Conservation (phyloP, 345 rosid species). For the Cochlearia excelsa region DNA sequence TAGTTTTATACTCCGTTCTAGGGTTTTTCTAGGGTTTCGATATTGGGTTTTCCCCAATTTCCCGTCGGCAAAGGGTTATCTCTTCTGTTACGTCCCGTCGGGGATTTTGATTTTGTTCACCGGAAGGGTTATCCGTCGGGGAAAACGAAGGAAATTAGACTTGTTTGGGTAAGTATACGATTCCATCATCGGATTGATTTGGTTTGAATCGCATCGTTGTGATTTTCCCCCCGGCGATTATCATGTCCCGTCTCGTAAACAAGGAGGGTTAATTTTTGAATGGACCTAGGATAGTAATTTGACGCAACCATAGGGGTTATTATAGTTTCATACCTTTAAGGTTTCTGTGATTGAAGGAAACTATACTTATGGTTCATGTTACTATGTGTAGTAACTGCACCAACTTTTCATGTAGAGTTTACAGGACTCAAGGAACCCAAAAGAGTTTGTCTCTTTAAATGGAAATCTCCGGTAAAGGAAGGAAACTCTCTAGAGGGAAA, state of each 20-base stretch:
- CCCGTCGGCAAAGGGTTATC: constrained; percentile 9
- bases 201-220: constrained; percentile 2
- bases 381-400: constrained; percentile 52
- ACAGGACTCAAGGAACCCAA: constrained; percentile 35
- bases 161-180: constrained; percentile 16
- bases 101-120: constrained; percentile 7
- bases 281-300: background rate
- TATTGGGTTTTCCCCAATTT: constrained; percentile 8
- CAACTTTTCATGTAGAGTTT: constrained; percentile 59
- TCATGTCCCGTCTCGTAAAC: background rate
- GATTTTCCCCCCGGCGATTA: constrained; percentile 8
- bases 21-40: constrained; percentile 39
- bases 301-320: background rate
- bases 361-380: constrained; percentile 23
- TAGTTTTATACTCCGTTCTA: constrained; percentile 26
- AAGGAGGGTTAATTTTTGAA: constrained; percentile 12
- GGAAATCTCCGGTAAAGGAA: constrained; percentile 59
- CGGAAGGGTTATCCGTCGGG: background rate
- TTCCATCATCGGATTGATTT: constrained; percentile 15
- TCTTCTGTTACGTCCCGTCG: background rate
- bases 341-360: background rate
- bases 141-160: constrained; percentile 6
- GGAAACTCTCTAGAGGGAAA: constrained; percentile 59
- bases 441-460: constrained; percentile 38
- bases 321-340: background rate